These are phyloP conservation scores for Novymonas esmeraldas DNA, from an alignment of 208 protist species.

Conservation along the genomic window DNA sequence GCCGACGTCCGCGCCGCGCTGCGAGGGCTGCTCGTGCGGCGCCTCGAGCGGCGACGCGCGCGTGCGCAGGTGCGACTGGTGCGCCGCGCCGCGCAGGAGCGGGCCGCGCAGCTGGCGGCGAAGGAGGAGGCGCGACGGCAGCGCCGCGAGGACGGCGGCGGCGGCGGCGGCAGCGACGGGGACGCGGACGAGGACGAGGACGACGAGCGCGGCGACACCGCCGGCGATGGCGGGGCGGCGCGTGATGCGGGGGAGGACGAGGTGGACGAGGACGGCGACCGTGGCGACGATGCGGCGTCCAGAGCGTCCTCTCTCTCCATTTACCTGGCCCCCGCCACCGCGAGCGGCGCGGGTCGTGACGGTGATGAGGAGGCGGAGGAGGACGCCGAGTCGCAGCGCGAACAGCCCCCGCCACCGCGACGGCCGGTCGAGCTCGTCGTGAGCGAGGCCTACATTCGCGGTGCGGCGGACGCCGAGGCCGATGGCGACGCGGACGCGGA, in stretches of 20 bases:
- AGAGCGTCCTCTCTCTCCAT: constrained; percentile 11
- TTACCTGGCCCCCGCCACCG: neutral
- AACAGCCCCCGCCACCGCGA: neutral
- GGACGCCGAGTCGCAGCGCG: neutral
- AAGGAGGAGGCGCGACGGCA: constrained; percentile 32
- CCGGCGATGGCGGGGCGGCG: constrained; percentile 19
- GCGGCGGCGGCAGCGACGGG: constrained; percentile 17
- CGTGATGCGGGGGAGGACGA: neutral
- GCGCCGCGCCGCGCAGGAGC: constrained; percentile 31
- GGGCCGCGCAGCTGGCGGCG: constrained; percentile 13
- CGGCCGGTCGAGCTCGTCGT: constrained; percentile 22
- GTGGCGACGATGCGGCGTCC: neutral
- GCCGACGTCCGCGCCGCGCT: constrained; percentile 51
- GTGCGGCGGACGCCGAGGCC: constrained; percentile 38
- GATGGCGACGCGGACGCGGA: constrained; percentile 16
- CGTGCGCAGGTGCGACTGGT: constrained; percentile 45
- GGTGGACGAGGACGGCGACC: constrained; percentile 3
- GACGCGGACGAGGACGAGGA: constrained; percentile 17
- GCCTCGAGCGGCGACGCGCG: constrained; percentile 61
- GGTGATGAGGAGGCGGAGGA: constrained; percentile 26
- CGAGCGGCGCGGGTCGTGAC: constrained; percentile 7
- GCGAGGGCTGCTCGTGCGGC: constrained; percentile 44
- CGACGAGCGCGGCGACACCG: constrained; percentile 11
- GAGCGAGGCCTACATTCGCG: constrained; percentile 42
- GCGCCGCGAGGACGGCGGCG: constrained; percentile 36